Evolutionary conservation across 352 stramenopile species (phyloP), one percentile per base, ranked within the genome.

Genomic region (Globisporangium lucens): DNA sequence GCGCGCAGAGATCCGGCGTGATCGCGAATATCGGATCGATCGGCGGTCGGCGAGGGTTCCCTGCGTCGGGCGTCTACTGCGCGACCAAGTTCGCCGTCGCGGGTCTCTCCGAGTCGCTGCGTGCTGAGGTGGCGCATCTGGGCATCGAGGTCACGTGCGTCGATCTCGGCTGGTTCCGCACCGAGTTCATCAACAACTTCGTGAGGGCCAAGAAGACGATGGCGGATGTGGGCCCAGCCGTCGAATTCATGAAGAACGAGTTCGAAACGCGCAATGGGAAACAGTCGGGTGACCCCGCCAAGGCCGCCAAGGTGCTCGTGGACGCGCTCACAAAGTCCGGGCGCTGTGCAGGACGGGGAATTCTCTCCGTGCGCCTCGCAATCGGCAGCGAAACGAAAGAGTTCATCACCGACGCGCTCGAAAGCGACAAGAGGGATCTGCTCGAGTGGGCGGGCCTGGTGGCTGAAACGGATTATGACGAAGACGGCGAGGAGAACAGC

Each of bases 51-150:
- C 69, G 29, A 27, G 67, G 68, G 3, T 71, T 75, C 33, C 73
- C 73, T 1, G 66, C 64, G 24, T 75, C 71, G 30, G 73, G 75
- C 15, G 53, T 79, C 55, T 83, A 85, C 63, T 67, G 68, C 20
- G 74, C 74, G 4, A 79, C 74, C 66, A 83, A 80, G 61, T 83
- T 80, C 24, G 74, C 76, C n/a, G 72, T 83, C 33, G 75, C 75
- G 4, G 75, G 71, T 0, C 67, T 80, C 61, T 70, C 76, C 6
- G 47, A 77, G 67, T 71, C 74, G 22, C 63, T 83, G 10, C 71
- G 72, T 4, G 72, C 72, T 12, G 76, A 80, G 33, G 69, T 83
- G 46, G 68, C 68, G 5, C 69, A 61, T 1, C 67, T 83, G 7
- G 73, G 73, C 35, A 35, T 35, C 30, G 30, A 35, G 30, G 30